Evolutionary conservation across 139 green algal species (phyloP), one percentile per base, ranked within the genome.

Genomic region (Ulvella scutata): DNA sequence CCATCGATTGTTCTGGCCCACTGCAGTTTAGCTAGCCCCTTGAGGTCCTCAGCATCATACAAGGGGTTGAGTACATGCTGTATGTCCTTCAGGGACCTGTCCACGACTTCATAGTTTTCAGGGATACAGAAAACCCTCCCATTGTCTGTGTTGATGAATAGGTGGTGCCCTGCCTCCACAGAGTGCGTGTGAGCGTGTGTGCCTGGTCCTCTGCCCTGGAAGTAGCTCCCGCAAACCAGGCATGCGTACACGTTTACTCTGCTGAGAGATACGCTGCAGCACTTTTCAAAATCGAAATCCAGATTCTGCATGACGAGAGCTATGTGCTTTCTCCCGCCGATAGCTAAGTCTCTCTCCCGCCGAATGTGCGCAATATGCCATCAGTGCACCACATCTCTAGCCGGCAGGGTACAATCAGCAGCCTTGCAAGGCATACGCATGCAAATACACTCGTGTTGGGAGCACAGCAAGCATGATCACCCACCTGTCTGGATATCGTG

Each of bases 211-310:
- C 95, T 82, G 0, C 95, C 95, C 84, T 97, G 90, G 77, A 97
- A 98, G 83, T 98, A 99, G 78, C 97, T 97, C 62, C 95, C 95
- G 78, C 95, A 98, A 43, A 98, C 93, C 10, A 99, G 85, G 83
- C 95, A 99, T 6, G 88, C 92, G 78, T 99, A 99, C 26, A 97
- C 93, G 83, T 98, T 98, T 74, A 96, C 84, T 9, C 84, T 86
- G 36, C 80, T 90, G 3, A 99, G 83, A 7, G 88, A 92, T 9
- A 99, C 92, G 4, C 85, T 93, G 83, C 95, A 99, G 84, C 92
- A 97, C 82, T 97, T 97, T 73, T 98, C 95, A 77, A 99, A 99
- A 77, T 99, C 95, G 81, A 99, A 98, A 76, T 99, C 95, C 35
- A 99, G 86, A 67, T 92, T 90, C 88, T 93, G 82, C 75, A 74